Evolutionary conservation across 192 early-diverging fungal species (phyloP).

Genomic region (Chytriomyces confervae): DNA sequence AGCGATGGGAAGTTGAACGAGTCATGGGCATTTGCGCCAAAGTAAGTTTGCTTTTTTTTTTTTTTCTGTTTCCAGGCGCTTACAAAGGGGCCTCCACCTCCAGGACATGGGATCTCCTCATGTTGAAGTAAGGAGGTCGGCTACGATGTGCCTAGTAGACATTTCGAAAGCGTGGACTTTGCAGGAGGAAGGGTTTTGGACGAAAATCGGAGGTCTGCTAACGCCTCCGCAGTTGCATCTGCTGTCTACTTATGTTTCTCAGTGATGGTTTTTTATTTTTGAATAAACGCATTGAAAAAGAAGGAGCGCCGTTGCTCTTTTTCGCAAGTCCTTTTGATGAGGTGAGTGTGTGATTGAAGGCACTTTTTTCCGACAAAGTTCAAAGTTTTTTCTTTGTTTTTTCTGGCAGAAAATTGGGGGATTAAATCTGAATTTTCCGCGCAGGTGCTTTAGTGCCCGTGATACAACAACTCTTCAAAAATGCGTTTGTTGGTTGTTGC

Average conservation of each 20-base stretch:
- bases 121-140: constrained; percentile 10
- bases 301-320: not conserved
- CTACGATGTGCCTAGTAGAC: constrained; percentile 27
- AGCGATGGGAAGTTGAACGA: not conserved
- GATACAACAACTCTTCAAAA: too few relatives aligned
- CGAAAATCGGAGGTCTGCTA: constrained; percentile 11
- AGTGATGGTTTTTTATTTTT: not conserved
- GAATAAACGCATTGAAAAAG: not conserved
- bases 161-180: constrained; percentile 4
- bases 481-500: too few relatives aligned
- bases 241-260: constrained; percentile 8
- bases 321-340: not conserved
- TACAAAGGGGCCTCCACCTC: not conserved
- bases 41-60: constrained; percentile 17
- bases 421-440: too few relatives aligned
- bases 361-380: not conserved
- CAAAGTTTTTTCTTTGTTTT: not conserved
- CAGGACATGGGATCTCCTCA: constrained; percentile 18
- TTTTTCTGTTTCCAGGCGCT: not conserved
- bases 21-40: constrained; percentile 12
- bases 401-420: not conserved
- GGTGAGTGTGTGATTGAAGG: not conserved
- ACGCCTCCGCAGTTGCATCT: constrained; percentile 26
- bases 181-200: constrained; percentile 16
- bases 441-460: too few relatives aligned